Evolutionary conservation across 2,329 filamentous ascomycete genomes (phyloP).

Genomic region (Neospermospora avenae): DNA sequence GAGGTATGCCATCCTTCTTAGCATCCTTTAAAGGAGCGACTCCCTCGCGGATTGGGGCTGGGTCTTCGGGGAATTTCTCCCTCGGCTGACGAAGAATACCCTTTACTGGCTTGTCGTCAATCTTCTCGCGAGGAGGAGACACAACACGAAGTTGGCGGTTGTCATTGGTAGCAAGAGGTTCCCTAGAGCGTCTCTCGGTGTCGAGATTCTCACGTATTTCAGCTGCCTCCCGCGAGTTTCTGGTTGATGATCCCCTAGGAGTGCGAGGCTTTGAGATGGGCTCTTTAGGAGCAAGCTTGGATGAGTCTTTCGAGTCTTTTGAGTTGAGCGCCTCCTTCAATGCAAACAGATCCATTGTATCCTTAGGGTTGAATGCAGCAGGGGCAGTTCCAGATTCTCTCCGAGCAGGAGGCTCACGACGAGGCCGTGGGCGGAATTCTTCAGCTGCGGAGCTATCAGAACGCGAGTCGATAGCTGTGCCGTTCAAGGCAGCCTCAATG

Average conservation of each 20-base stretch:
- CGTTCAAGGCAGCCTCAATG: slow-evolving; percentile 18
- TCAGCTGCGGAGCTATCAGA: slow-evolving; percentile 30
- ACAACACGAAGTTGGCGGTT: slow-evolving; percentile 54
- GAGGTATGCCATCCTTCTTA: slow-evolving; percentile 69
- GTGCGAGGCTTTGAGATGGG: slow-evolving; percentile 11
- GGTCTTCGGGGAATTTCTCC: slow-evolving; percentile 81
- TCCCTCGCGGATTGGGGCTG: slow-evolving; percentile 78
- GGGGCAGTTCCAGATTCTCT: slow-evolving; percentile 24
- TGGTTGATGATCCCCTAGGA: slow-evolving; percentile 23
- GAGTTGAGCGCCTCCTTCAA: slow-evolving; percentile 33
- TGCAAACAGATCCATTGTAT: slow-evolving; percentile 35
- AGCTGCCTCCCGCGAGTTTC: slow-evolving; percentile 25
- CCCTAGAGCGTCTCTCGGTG: slow-evolving; percentile 23
- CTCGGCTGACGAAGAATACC: slow-evolving; percentile 84
- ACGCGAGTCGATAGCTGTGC: slow-evolving; percentile 19
- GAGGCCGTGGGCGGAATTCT: slow-evolving; percentile 18
- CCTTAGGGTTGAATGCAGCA: slow-evolving; percentile 34
- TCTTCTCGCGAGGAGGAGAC: slow-evolving; percentile 62
- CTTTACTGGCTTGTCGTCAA: slow-evolving; percentile 68
- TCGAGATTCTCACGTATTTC: slow-evolving; percentile 29
- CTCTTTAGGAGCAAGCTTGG: slow-evolving; percentile 19
- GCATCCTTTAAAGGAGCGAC: slow-evolving; percentile 92
- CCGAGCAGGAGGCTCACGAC: slow-evolving; percentile 17
- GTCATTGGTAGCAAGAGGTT: slow-evolving; percentile 23
- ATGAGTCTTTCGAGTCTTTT: slow-evolving; percentile 20